phyloP scores from a whole-genome alignment of 495 filamentous ascomycete genomes.

The Aspergillus sclerotioniger region DNA sequence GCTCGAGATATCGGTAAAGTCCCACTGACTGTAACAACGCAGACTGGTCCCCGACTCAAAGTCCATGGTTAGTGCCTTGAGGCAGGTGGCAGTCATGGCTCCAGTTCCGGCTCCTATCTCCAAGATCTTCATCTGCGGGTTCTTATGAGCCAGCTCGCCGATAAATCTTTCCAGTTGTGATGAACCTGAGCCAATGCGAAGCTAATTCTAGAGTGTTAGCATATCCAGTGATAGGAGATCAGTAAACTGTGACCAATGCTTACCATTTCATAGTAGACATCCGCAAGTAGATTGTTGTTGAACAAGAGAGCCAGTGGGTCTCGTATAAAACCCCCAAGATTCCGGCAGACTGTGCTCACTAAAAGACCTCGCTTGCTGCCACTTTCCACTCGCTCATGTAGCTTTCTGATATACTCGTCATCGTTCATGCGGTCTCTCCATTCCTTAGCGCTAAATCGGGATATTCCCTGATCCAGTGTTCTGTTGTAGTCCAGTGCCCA shows the following conservation, averaged over 20 bases:
- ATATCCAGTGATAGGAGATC: neutral
- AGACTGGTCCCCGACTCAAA: neutral
- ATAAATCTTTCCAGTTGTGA: conserved; percentile 17
- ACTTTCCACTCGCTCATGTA: neutral
- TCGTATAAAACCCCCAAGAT: neutral
- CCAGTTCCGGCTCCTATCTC: conserved; percentile 58
- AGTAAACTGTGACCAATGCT: too few relatives aligned
- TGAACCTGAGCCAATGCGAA: neutral
- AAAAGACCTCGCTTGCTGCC: conserved; percentile 3
- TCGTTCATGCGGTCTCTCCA: conserved; percentile 3
- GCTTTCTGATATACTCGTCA: neutral
- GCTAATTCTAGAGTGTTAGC: neutral
- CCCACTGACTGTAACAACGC: conserved; percentile 21
- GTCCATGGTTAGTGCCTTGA: neutral
- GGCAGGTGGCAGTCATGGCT: conserved; percentile 38
- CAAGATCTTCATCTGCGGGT: conserved; percentile 43
- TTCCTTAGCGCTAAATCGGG: neutral
- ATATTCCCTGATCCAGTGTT: neutral
- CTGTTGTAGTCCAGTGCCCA: neutral
- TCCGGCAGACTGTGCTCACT: conserved; percentile 3
- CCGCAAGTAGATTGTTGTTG: neutral
- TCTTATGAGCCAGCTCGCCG: conserved; percentile 20
- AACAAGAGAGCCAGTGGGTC: neutral
- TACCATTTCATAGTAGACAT: conserved; percentile 5
- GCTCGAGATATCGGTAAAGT: conserved; percentile 49